Percentiles rank a stretch among this genome's conserved stretches.
phyloP scores from a whole-genome alignment of 768 basidiomycete genomes.

The Wakefieldia striispora region DNA sequence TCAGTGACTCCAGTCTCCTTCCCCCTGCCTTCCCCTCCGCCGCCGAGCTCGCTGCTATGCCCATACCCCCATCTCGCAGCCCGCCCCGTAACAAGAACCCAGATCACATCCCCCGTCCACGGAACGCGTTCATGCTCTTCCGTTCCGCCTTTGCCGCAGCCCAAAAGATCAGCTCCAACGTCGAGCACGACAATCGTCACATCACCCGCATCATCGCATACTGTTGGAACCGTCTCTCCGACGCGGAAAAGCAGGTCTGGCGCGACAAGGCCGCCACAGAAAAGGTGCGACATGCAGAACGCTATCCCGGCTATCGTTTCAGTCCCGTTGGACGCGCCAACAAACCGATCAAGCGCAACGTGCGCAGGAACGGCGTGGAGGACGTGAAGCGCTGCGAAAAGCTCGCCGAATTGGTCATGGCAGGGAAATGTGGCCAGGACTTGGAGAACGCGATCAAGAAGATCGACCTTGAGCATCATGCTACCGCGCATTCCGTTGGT shows the following conservation, averaged over 20 bases:
- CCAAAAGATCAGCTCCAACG: slow-evolving; percentile 43
- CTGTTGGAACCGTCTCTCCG: slow-evolving; percentile 54
- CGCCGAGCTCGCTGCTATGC: slow-evolving; percentile 25
- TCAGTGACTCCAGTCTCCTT: not conserved
- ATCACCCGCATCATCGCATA: slow-evolving; percentile 56
- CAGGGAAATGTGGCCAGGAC: slow-evolving; percentile 50
- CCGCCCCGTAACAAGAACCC: slow-evolving; percentile 33
- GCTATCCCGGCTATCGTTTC: slow-evolving; percentile 57
- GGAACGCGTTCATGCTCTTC: slow-evolving; percentile 55
- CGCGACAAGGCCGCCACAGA: slow-evolving; percentile 49
- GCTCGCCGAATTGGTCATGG: slow-evolving; percentile 49
- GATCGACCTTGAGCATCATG: slow-evolving; percentile 22
- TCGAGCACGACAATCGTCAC: slow-evolving; percentile 57
- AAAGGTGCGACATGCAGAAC: slow-evolving; percentile 46
- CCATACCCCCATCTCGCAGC: slow-evolving; percentile 28
- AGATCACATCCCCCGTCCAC: slow-evolving; percentile 40
- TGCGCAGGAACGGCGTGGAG: slow-evolving; percentile 47
- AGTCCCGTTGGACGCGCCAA: slow-evolving; percentile 43
- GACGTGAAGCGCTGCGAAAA: slow-evolving; percentile 49
- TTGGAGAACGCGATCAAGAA: slow-evolving; percentile 43
- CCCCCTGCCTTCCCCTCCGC: slow-evolving; percentile 13
- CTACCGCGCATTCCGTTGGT: not conserved
- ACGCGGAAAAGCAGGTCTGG: slow-evolving; percentile 51
- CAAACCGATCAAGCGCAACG: slow-evolving; percentile 47
- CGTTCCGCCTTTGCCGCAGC: slow-evolving; percentile 58